Evolutionary conservation across 768 basidiomycete genomes (phyloP), one percentile per base, ranked within the genome.

Genomic region (Candolleomyces eurysporus): DNA sequence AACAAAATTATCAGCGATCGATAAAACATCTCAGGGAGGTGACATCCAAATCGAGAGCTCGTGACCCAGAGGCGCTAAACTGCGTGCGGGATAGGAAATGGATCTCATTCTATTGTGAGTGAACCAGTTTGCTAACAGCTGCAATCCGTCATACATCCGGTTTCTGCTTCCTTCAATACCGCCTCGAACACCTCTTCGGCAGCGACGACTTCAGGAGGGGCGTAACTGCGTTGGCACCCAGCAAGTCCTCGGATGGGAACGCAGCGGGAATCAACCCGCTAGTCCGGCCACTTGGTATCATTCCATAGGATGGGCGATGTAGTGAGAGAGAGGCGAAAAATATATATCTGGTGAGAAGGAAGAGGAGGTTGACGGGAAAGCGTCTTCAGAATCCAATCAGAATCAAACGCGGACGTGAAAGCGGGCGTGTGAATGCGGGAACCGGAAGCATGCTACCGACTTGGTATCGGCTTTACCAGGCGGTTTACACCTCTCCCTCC

Each of bases 331-430:
- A 8, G 32, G 13, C n/a, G n/a, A n/a, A n/a, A 32, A 21, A 7
- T 3, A 9, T 17, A 7, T 8, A 46, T 6, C 10, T 46, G 19
- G 45, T 21, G 45, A 7, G 6, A 9, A 31, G 21, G 58, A 46
- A 13, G 61, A 48, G 42, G 8, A 11, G 11, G 36, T 8, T 36
- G 56, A 19, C 16, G 63, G 51, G 4, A 68, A 46, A 46, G 45
- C 16, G 45, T 5, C 19, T 46, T 17, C 16, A 17, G 45, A 46
- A 46, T 2, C 36, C 26, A 2, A 26, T 26, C 26, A 26, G 26
- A 26, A 26, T 26, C 26, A 26, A 9, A 46, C 45, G 19, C 14
- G 45, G 19, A 17, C 17, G 32, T 2, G 52, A 9, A 11, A 8
- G 5, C 17, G 26, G 31, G 17, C 31, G 32, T 16, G 31, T 5